These are phyloP conservation scores for Limonium bicolor DNA, from an alignment of 148 eudicot genomes.

Conservation along the genomic window DNA sequence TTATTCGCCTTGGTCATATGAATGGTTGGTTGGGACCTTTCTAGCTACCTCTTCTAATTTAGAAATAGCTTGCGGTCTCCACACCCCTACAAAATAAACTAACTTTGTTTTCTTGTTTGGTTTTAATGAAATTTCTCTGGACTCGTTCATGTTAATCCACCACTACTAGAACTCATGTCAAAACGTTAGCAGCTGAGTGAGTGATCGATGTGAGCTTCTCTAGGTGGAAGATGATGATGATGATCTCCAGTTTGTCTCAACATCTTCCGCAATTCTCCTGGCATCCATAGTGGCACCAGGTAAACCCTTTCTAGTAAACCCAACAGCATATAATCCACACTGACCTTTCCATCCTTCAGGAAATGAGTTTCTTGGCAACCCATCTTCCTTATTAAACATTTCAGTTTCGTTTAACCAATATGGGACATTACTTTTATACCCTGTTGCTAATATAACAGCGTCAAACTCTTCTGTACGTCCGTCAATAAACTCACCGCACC, in stretches of 20 bases:
- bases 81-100: too few relatives aligned
- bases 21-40: too few relatives aligned
- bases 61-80: too few relatives aligned
- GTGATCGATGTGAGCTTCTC: too few relatives aligned
- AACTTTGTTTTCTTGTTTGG: too few relatives aligned
- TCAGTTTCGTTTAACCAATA: slow-evolving; percentile 27
- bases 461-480: slow-evolving; percentile 54
- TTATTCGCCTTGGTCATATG: too few relatives aligned
- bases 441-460: slow-evolving; percentile 24
- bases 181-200: too few relatives aligned
- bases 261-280: slow-evolving; percentile 37
- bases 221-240: too few relatives aligned
- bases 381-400: slow-evolving; percentile 56
- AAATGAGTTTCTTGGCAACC: slow-evolving; percentile 46
- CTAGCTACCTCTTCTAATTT: too few relatives aligned
- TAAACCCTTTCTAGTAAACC: slow-evolving; percentile 72
- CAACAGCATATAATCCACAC: slow-evolving; percentile 52
- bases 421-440: slow-evolving; percentile 10
- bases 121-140: too few relatives aligned
- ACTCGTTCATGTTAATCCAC: too few relatives aligned
- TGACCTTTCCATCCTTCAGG: slow-evolving; percentile 82
- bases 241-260: slow-evolving; percentile 30
- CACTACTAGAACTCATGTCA: too few relatives aligned
- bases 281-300: slow-evolving; percentile 74
- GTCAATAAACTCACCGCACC: slow-evolving; percentile 42